Conservation (phyloP, 2,329 filamentous ascomycete genomes). For the Ceratocystis cubensis region DNA sequence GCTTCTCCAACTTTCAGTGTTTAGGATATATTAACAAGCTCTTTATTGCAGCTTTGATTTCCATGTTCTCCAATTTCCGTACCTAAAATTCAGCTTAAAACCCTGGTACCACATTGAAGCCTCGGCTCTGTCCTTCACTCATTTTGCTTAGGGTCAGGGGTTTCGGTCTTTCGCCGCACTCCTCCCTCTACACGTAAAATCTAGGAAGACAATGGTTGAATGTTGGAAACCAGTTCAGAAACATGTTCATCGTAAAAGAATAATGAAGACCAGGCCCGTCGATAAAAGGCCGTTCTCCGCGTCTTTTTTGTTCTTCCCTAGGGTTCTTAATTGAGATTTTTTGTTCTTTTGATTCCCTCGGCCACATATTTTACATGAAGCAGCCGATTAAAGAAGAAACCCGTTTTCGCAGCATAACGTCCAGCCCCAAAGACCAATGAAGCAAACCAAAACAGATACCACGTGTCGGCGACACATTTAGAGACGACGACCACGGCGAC, state of each 20-base stretch:
- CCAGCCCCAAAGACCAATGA: constrained; percentile 18
- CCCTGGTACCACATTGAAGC: background rate
- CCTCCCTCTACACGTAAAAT: background rate
- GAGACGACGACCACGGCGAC: constrained; percentile 99
- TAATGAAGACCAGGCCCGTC: constrained; percentile 21
- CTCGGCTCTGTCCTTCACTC: background rate
- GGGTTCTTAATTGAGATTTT: constrained; percentile 21
- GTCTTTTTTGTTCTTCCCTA: constrained; percentile 22
- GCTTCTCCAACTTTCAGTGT: background rate
- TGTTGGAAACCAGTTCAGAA: constrained; percentile 21
- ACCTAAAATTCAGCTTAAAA: background rate
- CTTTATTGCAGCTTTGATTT: no score
- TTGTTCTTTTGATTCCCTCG: constrained; percentile 22
- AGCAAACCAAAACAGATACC: constrained; percentile 21
- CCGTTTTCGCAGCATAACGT: constrained; percentile 21
- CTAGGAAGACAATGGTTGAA: constrained; percentile 8
- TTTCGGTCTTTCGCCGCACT: background rate
- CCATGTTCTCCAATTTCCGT: background rate
- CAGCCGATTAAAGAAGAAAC: constrained; percentile 22
- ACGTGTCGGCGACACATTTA: constrained; percentile 38
- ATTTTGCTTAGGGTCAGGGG: no score
- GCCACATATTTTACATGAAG: constrained; percentile 20
- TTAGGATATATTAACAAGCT: background rate
- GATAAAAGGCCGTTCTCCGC: constrained; percentile 20
- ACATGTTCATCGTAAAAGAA: constrained; percentile 22